Evolutionary conservation across 352 stramenopile species (phyloP), one percentile per base, ranked within the genome.

Genomic region (Phytophthora tentaculata): DNA sequence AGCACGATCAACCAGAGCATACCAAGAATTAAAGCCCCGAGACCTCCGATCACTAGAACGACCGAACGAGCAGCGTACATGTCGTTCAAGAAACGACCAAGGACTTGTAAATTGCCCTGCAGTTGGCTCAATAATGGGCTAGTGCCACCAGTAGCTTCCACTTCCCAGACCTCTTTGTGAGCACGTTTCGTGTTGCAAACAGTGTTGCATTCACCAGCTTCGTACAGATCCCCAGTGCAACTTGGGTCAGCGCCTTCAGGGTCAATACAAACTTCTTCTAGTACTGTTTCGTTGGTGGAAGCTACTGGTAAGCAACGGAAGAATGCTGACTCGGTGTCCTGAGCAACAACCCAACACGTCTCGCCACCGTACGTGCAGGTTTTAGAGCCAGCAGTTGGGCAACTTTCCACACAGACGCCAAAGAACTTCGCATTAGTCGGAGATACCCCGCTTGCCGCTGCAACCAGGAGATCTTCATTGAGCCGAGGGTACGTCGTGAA

Each of bases 401-500:
- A 97, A 0, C 55, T 64, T 16, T 59, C 35, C 20, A 96, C 88
- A 51, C 90, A 97, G 6, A 95, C 76, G 0, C 90, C 90, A 56
- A 91, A 96, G 61, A 95, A 94, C 62, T 90, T 64, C 24, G 88
- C 83, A 45, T 77, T 79, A 23, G 76, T 71, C 16, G 86, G 62
- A 12, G 76, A 58, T 12, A 92, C 50, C 10, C 79, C 69, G 7
- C 67, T 69, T 16, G 71, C 56, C 32, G 78, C 43, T 7, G 81
- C 84, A 16, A 74, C 67, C 1, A 94, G 51, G 51, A 97, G 75
- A 69, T 97, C 88, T 53, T 97, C 71, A 45, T 94, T 83, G 10
- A 96, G 76, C 0, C 89, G 84, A 22, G 89, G 90, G 49, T 95
- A 97, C 13, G 84, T 76, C 23, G 88, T 94, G 57, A 90, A 88